Percentiles rank a stretch among this genome's conserved stretches.
These are phyloP conservation scores for Euphorbia pulcherrima DNA, from an alignment of 345 rosid species.

Conservation along the genomic window DNA sequence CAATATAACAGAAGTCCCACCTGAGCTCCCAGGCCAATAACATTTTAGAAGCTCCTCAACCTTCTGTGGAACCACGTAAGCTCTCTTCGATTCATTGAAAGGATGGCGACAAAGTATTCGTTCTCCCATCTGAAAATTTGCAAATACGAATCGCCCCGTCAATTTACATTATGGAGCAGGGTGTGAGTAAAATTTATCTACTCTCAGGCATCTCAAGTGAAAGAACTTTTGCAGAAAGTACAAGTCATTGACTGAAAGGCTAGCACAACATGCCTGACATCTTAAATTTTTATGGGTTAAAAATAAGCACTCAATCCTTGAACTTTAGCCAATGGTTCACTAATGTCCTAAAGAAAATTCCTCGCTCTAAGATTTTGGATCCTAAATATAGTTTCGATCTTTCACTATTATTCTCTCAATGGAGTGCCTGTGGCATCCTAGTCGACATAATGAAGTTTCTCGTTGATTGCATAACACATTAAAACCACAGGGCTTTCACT, in stretches of 20 bases:
- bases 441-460: background rate
- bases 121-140: conserved; percentile 68
- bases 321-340: background rate
- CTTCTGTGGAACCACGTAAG: conserved; percentile 84
- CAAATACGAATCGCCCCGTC: background rate
- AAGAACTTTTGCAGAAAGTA: background rate
- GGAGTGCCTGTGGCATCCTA: background rate
- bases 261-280: background rate
- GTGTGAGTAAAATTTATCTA: background rate
- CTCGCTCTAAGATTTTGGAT: background rate
- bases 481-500: background rate
- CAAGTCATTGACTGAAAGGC: background rate
- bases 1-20: conserved; percentile 26
- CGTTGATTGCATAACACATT: background rate
- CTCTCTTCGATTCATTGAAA: conserved; percentile 91
- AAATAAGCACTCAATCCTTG: background rate
- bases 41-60: conserved; percentile 89
- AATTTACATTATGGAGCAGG: background rate
- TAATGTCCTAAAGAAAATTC: background rate
- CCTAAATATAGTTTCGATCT: background rate
- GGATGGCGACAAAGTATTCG: conserved; percentile 95
- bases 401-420: background rate
- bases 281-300: background rate
- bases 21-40: conserved; percentile 86
- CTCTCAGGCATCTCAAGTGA: background rate